These are phyloP conservation scores for Atalantia buxifolia DNA, from an alignment of 345 rosid species.

Conservation along the genomic window DNA sequence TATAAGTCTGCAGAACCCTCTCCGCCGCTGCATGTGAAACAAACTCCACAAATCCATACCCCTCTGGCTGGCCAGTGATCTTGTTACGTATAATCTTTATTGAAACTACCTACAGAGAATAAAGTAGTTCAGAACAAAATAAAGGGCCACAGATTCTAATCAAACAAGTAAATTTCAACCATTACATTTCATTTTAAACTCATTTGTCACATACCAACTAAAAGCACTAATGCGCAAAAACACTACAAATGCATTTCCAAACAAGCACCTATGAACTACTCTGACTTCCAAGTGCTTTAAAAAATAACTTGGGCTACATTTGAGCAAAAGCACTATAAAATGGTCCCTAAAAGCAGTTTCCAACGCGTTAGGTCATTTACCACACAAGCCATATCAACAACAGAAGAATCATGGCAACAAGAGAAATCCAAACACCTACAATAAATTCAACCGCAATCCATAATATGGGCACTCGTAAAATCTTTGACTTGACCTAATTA, in stretches of 20 bases:
- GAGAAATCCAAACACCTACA: background rate
- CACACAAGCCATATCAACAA: background rate
- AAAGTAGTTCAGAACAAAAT: background rate
- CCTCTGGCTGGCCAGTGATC: slow-evolving; percentile 93
- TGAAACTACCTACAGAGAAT: slow-evolving; percentile 58
- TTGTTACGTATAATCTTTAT: slow-evolving; percentile 93
- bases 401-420: background rate
- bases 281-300: background rate
- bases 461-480: background rate
- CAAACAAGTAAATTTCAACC: too few species aligned
- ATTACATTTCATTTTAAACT: too few species aligned
- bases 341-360: background rate
- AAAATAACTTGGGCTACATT: background rate
- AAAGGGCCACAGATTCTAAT: background rate
- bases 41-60: slow-evolving; percentile 94
- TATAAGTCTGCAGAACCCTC: slow-evolving; percentile 74
- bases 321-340: background rate
- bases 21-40: slow-evolving; percentile 88
- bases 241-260: background rate
- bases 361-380: background rate
- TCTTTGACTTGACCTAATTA: background rate
- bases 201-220: background rate
- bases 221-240: background rate
- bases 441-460: background rate
- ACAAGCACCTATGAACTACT: background rate